Conservation (phyloP, 192 early-diverging fungal genomes). For the Coemansia sp. region DNA sequence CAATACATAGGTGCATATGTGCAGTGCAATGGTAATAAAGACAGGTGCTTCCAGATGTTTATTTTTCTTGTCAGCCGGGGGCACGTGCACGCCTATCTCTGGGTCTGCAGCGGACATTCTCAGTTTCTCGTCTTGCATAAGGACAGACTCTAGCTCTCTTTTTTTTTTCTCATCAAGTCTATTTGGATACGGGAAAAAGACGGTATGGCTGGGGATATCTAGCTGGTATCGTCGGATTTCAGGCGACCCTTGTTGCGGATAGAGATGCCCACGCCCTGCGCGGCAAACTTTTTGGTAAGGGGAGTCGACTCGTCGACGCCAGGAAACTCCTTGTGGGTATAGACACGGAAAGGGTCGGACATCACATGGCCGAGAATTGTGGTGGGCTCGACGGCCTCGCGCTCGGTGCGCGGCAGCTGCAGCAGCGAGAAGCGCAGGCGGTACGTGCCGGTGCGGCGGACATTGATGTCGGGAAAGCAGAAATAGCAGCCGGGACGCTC, state of each 20-base stretch:
- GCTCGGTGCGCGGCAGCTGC: conserved; percentile 11
- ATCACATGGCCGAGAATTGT: conserved; percentile 9
- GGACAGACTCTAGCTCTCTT: no score
- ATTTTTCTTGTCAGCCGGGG: no score
- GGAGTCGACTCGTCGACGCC: conserved; percentile 37
- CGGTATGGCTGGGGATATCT: not conserved
- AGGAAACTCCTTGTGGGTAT: conserved; percentile 37
- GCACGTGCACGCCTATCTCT: no score
- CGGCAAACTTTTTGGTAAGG: conserved; percentile 25
- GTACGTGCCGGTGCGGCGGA: conserved; percentile 27
- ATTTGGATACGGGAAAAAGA: not conserved
- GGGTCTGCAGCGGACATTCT: no score
- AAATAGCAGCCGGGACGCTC: conserved; percentile 25
- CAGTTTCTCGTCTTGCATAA: no score
- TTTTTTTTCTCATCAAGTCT: no score
- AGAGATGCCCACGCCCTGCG: conserved; percentile 33
- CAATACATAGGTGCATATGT: no score
- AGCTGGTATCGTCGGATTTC: conserved; percentile 15
- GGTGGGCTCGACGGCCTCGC: conserved; percentile 3
- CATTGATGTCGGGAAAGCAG: conserved; percentile 39
- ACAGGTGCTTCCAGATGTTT: no score
- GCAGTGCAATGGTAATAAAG: no score
- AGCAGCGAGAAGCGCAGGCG: conserved; percentile 37
- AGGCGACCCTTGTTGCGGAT: conserved; percentile 43
- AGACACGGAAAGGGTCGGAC: conserved; percentile 32